phyloP scores from a whole-genome alignment of 768 basidiomycete species.

The Podaxis sp. region DNA sequence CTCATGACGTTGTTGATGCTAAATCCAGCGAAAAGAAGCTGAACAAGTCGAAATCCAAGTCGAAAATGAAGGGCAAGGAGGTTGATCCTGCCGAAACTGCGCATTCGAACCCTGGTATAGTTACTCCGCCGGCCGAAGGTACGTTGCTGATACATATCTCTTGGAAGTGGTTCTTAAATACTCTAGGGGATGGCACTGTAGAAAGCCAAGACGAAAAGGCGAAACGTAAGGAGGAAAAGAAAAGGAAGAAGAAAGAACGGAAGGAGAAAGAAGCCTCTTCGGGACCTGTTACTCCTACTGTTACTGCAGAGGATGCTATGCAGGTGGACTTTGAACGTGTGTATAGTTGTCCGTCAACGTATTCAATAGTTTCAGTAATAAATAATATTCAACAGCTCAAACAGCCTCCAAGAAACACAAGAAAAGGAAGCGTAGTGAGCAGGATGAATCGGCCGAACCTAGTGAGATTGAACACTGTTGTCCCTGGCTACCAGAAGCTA shows the following conservation, averaged over 20 bases:
- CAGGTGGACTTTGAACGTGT: slow-evolving; percentile 18
- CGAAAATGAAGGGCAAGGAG: slow-evolving; percentile 21
- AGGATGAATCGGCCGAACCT: slow-evolving; percentile 17
- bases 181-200: background rate
- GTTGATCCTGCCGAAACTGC: background rate
- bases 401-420: slow-evolving; percentile 23
- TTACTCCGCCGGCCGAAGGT: slow-evolving; percentile 9
- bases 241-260: slow-evolving; percentile 19
- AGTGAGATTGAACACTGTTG: slow-evolving; percentile 21
- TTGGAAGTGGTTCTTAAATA: slow-evolving; percentile 11
- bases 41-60: slow-evolving; percentile 20
- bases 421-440: slow-evolving; percentile 18
- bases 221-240: slow-evolving; percentile 21
- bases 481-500: background rate
- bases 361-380: background rate
- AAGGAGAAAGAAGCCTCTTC: slow-evolving; percentile 16
- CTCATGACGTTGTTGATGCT: background rate
- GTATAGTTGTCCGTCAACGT: slow-evolving; percentile 5
- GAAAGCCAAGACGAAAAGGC: slow-evolving; percentile 12
- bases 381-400: slow-evolving; percentile 6
- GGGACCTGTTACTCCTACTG: slow-evolving; percentile 4
- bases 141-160: background rate
- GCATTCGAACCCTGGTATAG: background rate
- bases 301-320: slow-evolving; percentile 11
- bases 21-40: slow-evolving; percentile 16